A percentile compares a stretch with the other conserved stretches of the same genome.
Conservation (phyloP, 2,329 filamentous ascomycete genomes). For the Exophiala alcalophila region DNA sequence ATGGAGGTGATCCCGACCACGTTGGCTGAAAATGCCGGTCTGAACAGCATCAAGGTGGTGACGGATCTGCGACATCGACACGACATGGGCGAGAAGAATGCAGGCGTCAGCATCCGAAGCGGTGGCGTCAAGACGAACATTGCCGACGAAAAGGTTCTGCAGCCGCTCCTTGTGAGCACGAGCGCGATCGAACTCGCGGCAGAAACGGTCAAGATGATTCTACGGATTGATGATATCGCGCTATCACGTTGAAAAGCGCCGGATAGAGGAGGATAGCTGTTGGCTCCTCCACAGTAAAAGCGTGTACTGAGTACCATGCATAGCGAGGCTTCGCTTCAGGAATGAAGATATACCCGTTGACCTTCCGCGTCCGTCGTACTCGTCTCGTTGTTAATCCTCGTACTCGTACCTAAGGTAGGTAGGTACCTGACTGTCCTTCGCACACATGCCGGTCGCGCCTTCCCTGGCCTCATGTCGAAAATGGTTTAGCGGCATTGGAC, state of each 20-base stretch:
- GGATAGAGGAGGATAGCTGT: constrained; percentile 1
- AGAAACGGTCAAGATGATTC: constrained; percentile 96
- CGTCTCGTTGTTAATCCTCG: too few species aligned
- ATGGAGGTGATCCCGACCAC: constrained; percentile 97
- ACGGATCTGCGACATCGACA: constrained; percentile 93
- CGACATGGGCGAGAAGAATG: constrained; percentile 91
- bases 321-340: constrained; percentile 13
- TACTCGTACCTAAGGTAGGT: too few species aligned
- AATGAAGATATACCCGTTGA: constrained; percentile 1
- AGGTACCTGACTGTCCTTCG: too few species aligned
- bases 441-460: too few species aligned
- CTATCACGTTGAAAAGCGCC: constrained; percentile 43
- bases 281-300: background rate
- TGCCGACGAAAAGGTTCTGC: constrained; percentile 91
- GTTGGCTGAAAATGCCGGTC: constrained; percentile 90
- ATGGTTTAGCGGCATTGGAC: too few species aligned
- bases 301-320: constrained; percentile 13
- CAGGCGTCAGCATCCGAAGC: constrained; percentile 96
- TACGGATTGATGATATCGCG: constrained; percentile 66
- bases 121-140: constrained; percentile 97
- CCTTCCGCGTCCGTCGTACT: background rate
- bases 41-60: constrained; percentile 98
- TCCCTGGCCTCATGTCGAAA: too few species aligned
- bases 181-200: constrained; percentile 95
- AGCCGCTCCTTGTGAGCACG: constrained; percentile 93